A percentile compares a stretch with the other conserved stretches of the same genome.
Evolutionary conservation across 2,329 filamentous ascomycete genomes (phyloP).

Genomic region (Botrytis cinerea): DNA sequence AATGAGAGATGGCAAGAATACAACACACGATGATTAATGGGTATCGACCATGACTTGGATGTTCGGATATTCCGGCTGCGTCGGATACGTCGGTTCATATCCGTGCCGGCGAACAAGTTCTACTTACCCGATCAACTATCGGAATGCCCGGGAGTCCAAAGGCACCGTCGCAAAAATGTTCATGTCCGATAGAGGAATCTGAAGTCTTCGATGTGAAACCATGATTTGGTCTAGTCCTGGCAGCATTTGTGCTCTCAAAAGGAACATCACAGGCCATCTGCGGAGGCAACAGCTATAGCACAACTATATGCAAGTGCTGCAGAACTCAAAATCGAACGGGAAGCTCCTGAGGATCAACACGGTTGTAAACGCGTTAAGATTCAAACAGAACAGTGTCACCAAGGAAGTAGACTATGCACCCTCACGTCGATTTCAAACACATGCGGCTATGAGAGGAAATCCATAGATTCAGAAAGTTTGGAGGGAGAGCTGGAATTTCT

Average conservation of each 20-base stretch:
- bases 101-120: not conserved
- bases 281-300: not conserved
- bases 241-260: not conserved
- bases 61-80: not conserved
- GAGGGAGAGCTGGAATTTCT: not conserved
- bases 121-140: not conserved
- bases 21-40: not conserved
- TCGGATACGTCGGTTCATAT: conserved; percentile 2
- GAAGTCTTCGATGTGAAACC: not conserved
- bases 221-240: too few species aligned
- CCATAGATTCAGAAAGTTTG: not conserved
- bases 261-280: not conserved
- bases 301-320: conserved; percentile 1
- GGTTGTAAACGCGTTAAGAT: not conserved
- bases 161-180: not conserved
- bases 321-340: not conserved
- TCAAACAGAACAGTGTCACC: not conserved
- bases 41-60: not conserved
- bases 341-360: not conserved
- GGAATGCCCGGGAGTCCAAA: not conserved
- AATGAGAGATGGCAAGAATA: not conserved
- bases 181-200: not conserved
- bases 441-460: not conserved
- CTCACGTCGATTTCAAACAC: not conserved
- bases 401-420: not conserved